A percentile compares a stretch with the other conserved stretches of the same genome.
Evolutionary conservation across 73 alveolate genomes (phyloP).

Genomic region (Strombidium stylifer): DNA sequence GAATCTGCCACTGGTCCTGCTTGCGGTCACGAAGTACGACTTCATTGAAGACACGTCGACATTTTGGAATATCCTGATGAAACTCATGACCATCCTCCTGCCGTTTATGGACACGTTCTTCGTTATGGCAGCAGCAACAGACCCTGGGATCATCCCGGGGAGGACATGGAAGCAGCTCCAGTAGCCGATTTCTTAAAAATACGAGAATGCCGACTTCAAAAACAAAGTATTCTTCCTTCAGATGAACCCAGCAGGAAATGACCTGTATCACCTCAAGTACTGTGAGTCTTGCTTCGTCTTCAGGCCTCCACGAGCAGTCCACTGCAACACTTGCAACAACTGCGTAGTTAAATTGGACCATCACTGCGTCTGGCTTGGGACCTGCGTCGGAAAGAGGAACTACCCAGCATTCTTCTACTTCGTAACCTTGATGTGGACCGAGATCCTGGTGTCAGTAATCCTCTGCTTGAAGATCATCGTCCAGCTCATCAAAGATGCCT

Average conservation of each 20-base stretch:
- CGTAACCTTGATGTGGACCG: no score
- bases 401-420: no score
- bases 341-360: slow-evolving; percentile 89
- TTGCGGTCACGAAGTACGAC: no score
- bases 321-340: slow-evolving; percentile 87
- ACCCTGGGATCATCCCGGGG: slow-evolving; percentile 37
- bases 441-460: slow-evolving; percentile 2
- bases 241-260: neutral
- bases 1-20: no score
- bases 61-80: no score
- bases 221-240: neutral
- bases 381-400: slow-evolving; percentile 89
- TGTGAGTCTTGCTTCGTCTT: slow-evolving; percentile 79
- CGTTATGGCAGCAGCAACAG: neutral
- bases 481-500: neutral
- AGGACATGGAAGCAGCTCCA: slow-evolving; percentile 3
- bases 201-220: slow-evolving; percentile 1
- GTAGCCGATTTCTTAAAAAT: slow-evolving; percentile 11
- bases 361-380: slow-evolving; percentile 92
- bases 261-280: slow-evolving; percentile 45
- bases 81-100: no score
- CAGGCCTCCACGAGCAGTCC: slow-evolving; percentile 91
- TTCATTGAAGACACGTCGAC: no score
- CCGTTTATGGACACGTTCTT: neutral
- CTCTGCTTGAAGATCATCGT: neutral